phyloP scores from a whole-genome alignment of 1,284 basidiomycete species.

The Leccinum ponderosum region DNA sequence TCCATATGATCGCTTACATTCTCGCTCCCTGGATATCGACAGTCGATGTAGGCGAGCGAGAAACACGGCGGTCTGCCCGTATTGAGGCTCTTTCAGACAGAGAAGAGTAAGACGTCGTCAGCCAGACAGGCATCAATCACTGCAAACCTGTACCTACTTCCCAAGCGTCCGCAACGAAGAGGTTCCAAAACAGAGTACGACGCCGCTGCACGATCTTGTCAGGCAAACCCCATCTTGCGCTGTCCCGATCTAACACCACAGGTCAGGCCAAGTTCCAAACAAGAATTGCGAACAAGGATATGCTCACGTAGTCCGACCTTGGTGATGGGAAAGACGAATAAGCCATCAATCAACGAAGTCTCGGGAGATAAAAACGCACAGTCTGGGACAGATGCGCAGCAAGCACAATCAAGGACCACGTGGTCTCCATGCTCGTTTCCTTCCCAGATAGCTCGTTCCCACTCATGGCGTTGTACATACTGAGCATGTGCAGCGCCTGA shows the following conservation, averaged over 20 bases:
- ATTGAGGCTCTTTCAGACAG: conserved; percentile 47
- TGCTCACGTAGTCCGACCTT: conserved; percentile 61
- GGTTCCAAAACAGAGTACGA: conserved; percentile 59
- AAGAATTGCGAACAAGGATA: neutral
- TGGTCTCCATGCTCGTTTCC: conserved; percentile 57
- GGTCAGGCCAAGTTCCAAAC: conserved; percentile 11
- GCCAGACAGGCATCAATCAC: neutral
- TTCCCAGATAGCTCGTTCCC: conserved; percentile 36
- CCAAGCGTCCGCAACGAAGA: conserved; percentile 53
- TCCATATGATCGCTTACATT: conserved; percentile 29
- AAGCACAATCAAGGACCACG: conserved; percentile 58
- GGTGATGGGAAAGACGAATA: conserved; percentile 15
- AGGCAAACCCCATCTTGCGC: conserved; percentile 52
- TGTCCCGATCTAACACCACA: conserved; percentile 52
- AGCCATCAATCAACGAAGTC: conserved; percentile 5
- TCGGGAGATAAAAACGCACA: conserved; percentile 38
- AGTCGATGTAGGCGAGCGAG: conserved; percentile 58
- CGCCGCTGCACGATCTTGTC: conserved; percentile 54
- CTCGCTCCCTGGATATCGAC: conserved; percentile 49
- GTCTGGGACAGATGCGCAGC: conserved; percentile 59
- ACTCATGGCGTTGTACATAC: conserved; percentile 54
- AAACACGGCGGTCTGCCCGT: conserved; percentile 67
- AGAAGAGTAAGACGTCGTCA: conserved; percentile 8
- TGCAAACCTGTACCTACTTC: conserved; percentile 35
- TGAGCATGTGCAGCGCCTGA: conserved; percentile 59